A percentile compares a stretch with the other conserved stretches of the same genome.
Conservation (phyloP, 2,329 filamentous ascomycete genomes). For the Biscogniauxia marginata region DNA sequence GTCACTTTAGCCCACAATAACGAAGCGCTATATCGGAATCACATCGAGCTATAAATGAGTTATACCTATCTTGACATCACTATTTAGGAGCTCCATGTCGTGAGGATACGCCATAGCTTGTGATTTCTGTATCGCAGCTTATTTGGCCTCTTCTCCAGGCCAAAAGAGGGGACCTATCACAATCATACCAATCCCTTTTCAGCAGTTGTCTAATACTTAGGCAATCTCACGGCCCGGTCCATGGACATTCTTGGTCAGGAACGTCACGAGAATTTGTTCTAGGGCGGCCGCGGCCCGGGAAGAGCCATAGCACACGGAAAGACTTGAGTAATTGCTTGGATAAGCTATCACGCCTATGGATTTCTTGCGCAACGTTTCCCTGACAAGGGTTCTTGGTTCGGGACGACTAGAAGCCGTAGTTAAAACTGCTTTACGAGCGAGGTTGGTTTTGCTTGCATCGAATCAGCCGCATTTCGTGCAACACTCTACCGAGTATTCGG, state of each 20-base stretch:
- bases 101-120: background rate
- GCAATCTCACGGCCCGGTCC: background rate
- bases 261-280: background rate
- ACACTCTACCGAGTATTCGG: background rate
- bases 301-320: background rate
- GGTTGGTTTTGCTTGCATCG: background rate
- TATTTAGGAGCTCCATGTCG: background rate
- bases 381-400: background rate
- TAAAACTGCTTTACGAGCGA: background rate
- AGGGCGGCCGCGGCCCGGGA: background rate
- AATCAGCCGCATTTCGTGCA: background rate
- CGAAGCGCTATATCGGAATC: background rate
- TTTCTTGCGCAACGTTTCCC: background rate
- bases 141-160: background rate
- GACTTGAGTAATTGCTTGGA: background rate
- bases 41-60: background rate
- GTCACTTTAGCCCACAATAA: conserved; percentile 6
- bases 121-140: background rate
- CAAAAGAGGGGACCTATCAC: background rate
- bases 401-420: background rate
- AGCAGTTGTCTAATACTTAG: background rate
- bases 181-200: background rate
- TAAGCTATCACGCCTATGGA: background rate
- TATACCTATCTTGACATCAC: background rate
- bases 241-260: background rate